Conservation (phyloP, 768 basidiomycete genomes). For the Trametes villosa region DNA sequence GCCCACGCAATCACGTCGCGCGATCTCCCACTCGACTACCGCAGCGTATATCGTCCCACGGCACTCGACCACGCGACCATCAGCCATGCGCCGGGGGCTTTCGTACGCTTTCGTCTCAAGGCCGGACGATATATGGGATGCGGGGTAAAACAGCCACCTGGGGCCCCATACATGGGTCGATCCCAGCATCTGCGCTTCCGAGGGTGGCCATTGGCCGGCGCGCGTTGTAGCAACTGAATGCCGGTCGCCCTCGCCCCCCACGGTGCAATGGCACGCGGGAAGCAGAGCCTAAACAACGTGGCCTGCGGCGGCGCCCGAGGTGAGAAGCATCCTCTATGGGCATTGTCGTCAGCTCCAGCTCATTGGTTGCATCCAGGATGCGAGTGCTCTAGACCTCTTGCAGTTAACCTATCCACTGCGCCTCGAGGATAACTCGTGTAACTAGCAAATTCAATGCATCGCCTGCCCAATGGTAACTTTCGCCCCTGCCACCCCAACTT, state of each 20-base stretch:
- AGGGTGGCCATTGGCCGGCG: too few species aligned
- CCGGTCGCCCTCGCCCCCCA: neutral
- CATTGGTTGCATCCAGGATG: neutral
- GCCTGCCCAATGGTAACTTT: neutral
- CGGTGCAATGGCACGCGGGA: neutral
- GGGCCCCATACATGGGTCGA: neutral
- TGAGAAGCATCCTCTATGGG: neutral
- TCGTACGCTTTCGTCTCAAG: neutral
- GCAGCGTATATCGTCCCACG: neutral
- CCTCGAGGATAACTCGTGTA: neutral
- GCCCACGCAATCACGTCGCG: neutral
- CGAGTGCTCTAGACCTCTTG: too few species aligned
- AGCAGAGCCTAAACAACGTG: conserved; percentile 4
- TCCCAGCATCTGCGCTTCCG: neutral
- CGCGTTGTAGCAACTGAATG: neutral
- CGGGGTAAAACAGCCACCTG: neutral
- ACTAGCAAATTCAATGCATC: neutral
- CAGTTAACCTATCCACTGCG: too few species aligned
- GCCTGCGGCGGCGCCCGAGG: neutral
- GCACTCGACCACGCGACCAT: neutral
- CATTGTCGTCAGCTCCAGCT: neutral
- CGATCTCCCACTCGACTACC: neutral
- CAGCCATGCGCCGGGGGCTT: neutral
- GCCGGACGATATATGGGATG: conserved; percentile 1
- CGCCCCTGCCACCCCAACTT: too few species aligned